Conservation (phyloP, 2,329 filamentous ascomycete genomes). For the Juglanconis sp. region DNA sequence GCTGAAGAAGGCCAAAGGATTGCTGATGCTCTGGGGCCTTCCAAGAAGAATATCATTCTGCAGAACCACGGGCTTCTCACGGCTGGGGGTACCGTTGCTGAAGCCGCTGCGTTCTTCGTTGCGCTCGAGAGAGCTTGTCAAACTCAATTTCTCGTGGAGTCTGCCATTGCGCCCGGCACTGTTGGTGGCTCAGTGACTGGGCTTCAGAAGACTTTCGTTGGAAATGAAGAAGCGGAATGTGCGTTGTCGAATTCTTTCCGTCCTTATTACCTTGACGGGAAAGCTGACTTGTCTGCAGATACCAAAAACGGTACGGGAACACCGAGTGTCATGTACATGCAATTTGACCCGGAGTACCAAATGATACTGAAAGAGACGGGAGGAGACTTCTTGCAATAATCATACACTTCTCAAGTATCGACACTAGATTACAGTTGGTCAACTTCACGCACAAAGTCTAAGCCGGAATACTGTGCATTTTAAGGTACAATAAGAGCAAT, state of each 20-base stretch:
- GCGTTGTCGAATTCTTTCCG: too few species aligned
- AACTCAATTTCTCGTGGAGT: conserved; percentile 64
- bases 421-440: too few species aligned
- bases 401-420: too few species aligned
- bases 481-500: too few species aligned
- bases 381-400: not conserved
- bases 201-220: conserved; percentile 34
- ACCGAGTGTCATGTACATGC: conserved; percentile 6
- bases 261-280: too few species aligned
- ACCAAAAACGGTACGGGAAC: conserved; percentile 17
- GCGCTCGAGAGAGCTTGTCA: conserved; percentile 65
- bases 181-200: conserved; percentile 21
- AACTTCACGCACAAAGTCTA: too few species aligned
- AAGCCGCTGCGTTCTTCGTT: conserved; percentile 67
- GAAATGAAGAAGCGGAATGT: conserved; percentile 37
- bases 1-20: conserved; percentile 61
- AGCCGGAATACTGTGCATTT: too few species aligned
- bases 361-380: conserved; percentile 1
- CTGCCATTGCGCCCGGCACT: conserved; percentile 38
- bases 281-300: conserved; percentile 7
- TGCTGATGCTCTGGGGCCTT: conserved; percentile 55
- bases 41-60: conserved; percentile 59
- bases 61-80: conserved; percentile 70
- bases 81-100: conserved; percentile 65
- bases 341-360: conserved; percentile 6